Conservation (phyloP, 2,329 filamentous ascomycete species). For the Hirsutella minnesotensis region DNA sequence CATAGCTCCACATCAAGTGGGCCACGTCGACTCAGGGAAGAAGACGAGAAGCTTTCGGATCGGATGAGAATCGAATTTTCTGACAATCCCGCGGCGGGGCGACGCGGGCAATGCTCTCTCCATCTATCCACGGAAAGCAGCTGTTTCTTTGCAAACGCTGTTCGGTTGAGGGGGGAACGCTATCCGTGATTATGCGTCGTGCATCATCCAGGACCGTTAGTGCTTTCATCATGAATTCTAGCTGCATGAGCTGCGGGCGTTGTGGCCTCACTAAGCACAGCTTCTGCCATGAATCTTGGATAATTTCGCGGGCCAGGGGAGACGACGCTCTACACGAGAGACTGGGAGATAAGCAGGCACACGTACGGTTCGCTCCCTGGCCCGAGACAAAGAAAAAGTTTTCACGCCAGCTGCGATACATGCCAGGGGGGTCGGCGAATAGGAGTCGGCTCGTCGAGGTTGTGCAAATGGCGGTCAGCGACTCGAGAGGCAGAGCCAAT, state of each 20-base stretch:
- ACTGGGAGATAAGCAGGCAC: conserved; percentile 1
- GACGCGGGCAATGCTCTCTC: too few species aligned
- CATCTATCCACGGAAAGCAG: too few species aligned
- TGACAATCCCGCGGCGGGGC: too few species aligned
- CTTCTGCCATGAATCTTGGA: not conserved
- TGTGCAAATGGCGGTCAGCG: conserved; percentile 5
- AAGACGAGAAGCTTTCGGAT: too few species aligned
- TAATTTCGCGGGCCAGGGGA: not conserved
- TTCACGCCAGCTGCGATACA: not conserved
- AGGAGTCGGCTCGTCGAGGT: not conserved
- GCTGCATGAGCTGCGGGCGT: not conserved
- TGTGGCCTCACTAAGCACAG: not conserved
- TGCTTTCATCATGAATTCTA: not conserved
- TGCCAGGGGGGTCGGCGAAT: conserved; percentile 2
- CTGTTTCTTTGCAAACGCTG: not conserved
- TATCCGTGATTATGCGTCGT: not conserved
- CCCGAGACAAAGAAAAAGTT: conserved; percentile 1
- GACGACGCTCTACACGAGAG: too few species aligned
- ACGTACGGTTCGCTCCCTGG: conserved; percentile 1
- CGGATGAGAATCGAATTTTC: too few species aligned
- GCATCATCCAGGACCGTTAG: not conserved
- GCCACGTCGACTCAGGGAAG: too few species aligned
- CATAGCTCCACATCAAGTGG: too few species aligned
- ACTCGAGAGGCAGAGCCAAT: not conserved
- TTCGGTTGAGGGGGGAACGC: not conserved